Evolutionary conservation across 2,329 filamentous ascomycete genomes (phyloP).

Genomic region (Septoria linicola): DNA sequence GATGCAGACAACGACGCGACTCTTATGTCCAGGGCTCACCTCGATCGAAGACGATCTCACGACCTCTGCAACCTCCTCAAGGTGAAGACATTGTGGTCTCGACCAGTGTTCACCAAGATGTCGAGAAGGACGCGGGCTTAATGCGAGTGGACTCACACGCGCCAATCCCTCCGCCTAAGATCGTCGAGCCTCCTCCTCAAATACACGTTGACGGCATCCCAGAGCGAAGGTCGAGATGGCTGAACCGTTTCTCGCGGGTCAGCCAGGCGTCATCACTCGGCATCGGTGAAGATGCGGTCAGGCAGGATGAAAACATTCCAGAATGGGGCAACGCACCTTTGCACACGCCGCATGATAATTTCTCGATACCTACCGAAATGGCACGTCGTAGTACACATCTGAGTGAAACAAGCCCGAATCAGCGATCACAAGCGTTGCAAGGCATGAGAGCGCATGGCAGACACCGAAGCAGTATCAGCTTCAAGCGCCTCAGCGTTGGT

Average conservation of each 20-base stretch:
- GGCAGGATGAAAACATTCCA: conserved; percentile 42
- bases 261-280: conserved; percentile 41
- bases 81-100: conserved; percentile 31
- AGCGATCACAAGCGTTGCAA: conserved; percentile 30
- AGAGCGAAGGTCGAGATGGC: conserved; percentile 29
- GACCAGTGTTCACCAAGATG: conserved; percentile 35
- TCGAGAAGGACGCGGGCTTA: conserved; percentile 40
- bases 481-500: conserved; percentile 30
- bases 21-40: conserved; percentile 20
- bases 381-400: conserved; percentile 38
- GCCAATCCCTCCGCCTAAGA: conserved; percentile 11
- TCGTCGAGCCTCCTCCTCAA: conserved; percentile 41
- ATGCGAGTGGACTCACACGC: conserved; percentile 21
- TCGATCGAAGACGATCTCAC: conserved; percentile 41
- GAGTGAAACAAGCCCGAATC: conserved; percentile 30
- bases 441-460: conserved; percentile 34
- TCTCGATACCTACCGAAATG: conserved; percentile 45
- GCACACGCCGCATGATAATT: conserved; percentile 45
- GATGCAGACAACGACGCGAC: conserved; percentile 25
- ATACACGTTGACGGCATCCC: conserved; percentile 37
- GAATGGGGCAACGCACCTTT: conserved; percentile 41
- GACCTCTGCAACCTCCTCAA: conserved; percentile 41
- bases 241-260: conserved; percentile 37
- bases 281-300: conserved; percentile 41
- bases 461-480: conserved; percentile 25